Conservation (phyloP, 2,329 filamentous ascomycete genomes). For the Capronia americana region DNA sequence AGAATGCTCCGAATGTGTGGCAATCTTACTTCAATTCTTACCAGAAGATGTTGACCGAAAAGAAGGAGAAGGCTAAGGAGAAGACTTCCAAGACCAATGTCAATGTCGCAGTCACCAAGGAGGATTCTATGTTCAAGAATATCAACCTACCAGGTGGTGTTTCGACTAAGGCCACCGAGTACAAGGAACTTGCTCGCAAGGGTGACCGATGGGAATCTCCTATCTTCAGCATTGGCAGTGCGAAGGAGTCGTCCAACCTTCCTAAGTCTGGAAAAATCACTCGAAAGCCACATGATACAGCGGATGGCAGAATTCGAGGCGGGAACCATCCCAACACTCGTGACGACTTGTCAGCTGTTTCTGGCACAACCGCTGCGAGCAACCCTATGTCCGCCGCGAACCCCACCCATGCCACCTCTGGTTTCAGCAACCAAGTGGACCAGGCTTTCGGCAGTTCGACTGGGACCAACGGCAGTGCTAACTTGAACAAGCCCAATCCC, state of each 20-base stretch:
- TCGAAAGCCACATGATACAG: conserved; percentile 64
- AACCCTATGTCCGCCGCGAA: background rate
- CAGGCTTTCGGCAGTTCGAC: conserved; percentile 45
- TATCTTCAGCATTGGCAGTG: conserved; percentile 85
- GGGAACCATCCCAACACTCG: conserved; percentile 37
- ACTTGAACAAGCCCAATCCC: conserved; percentile 30
- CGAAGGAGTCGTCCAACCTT: conserved; percentile 73
- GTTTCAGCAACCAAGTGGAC: conserved; percentile 55
- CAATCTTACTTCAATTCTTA: conserved; percentile 78
- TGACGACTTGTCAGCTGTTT: conserved; percentile 2
- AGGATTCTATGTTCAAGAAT: conserved; percentile 91
- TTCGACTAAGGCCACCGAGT: conserved; percentile 91
- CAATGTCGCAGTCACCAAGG: conserved; percentile 82
- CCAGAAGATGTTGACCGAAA: conserved; percentile 74
- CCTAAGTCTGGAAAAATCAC: conserved; percentile 63
- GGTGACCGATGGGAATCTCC: conserved; percentile 95
- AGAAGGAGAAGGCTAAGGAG: conserved; percentile 76
- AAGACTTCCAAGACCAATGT: conserved; percentile 71
- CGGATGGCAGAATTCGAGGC: conserved; percentile 46
- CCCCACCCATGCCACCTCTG: background rate
- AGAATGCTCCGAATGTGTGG: conserved; percentile 82
- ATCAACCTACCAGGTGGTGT: conserved; percentile 86
- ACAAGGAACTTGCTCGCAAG: conserved; percentile 83
- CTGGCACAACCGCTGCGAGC: conserved; percentile 4
- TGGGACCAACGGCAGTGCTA: conserved; percentile 23